Evolutionary conservation across 75 land plant species (phyloP).

Genomic region (Picea sitchensis): DNA sequence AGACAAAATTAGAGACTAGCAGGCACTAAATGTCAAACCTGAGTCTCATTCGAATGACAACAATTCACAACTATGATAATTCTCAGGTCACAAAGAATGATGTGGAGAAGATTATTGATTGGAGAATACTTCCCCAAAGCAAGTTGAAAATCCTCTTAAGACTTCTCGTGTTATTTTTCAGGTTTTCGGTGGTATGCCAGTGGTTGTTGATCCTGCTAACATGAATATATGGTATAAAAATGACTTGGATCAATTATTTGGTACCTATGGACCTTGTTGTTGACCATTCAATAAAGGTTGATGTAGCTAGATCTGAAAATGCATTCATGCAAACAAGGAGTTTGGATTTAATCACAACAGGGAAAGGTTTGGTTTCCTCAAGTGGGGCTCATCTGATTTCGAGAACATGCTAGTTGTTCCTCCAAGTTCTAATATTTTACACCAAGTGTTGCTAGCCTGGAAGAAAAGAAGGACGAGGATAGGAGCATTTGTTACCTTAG

Average conservation of each 20-base stretch:
- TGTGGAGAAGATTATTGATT: slow-evolving; percentile 33
- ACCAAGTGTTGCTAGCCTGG: slow-evolving; percentile 45
- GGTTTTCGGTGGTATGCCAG: slow-evolving; percentile 98
- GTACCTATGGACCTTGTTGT: slow-evolving; percentile 93
- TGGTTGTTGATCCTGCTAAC: slow-evolving; percentile 88
- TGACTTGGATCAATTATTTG: slow-evolving; percentile 91
- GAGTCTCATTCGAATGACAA: no score
- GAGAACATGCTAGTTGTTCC: slow-evolving; percentile 94
- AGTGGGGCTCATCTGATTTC: slow-evolving; percentile 87
- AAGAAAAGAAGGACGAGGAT: no score
- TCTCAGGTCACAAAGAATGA: slow-evolving; percentile 68
- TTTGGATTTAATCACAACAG: slow-evolving; percentile 74
- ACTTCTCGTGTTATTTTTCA: slow-evolving; percentile 91
- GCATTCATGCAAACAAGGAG: slow-evolving; percentile 73
- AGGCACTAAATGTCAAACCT: no score
- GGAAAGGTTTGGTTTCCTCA: slow-evolving; percentile 85
- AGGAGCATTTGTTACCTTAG: no score
- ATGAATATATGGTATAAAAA: slow-evolving; percentile 91
- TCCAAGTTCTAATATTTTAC: slow-evolving; percentile 92
- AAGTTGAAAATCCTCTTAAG: slow-evolving; percentile 92
- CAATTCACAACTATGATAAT: slow-evolving; percentile 70
- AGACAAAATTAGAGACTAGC: slow-evolving; percentile 9
- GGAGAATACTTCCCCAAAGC: slow-evolving; percentile 89
- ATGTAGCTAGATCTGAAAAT: slow-evolving; percentile 26
- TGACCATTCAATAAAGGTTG: slow-evolving; percentile 92